These are phyloP conservation scores for Carallia brachiata DNA, from an alignment of 345 rosid genomes.

Conservation along the genomic window DNA sequence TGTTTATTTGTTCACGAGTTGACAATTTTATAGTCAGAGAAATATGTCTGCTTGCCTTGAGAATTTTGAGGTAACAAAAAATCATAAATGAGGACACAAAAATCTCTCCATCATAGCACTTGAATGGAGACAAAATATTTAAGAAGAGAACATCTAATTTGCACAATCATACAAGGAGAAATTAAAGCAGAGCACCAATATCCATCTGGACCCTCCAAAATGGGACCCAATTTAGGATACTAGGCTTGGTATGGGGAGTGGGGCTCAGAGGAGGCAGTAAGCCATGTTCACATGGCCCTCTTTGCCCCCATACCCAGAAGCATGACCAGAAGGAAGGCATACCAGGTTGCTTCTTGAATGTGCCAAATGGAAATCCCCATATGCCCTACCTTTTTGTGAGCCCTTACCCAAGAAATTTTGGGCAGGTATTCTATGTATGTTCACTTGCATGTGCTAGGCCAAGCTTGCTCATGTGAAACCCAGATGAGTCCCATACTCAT, in stretches of 20 bases:
- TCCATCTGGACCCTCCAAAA: constrained; percentile 8
- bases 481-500: constrained; percentile 51
- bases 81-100: neutral
- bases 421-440: constrained; percentile 61
- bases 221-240: constrained; percentile 24
- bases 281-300: constrained; percentile 46
- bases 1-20: too few relatives aligned
- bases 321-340: constrained; percentile 27
- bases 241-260: constrained; percentile 33
- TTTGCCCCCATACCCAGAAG: constrained; percentile 31
- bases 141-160: constrained; percentile 5
- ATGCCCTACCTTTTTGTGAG: neutral
- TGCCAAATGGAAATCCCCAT: neutral
- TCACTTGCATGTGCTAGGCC: constrained; percentile 53
- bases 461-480: constrained; percentile 49
- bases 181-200: constrained; percentile 21
- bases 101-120: neutral
- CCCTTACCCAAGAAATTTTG: neutral
- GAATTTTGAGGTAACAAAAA: neutral
- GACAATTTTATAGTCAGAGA: neutral
- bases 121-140: constrained; percentile 22
- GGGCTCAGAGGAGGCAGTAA: constrained; percentile 23
- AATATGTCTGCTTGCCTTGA: neutral
- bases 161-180: constrained; percentile 25
- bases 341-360: constrained; percentile 26